Evolutionary conservation across 805 yeast species (phyloP), one percentile per base, ranked within the genome.

Genomic region (Metschnikowia cubensis): DNA sequence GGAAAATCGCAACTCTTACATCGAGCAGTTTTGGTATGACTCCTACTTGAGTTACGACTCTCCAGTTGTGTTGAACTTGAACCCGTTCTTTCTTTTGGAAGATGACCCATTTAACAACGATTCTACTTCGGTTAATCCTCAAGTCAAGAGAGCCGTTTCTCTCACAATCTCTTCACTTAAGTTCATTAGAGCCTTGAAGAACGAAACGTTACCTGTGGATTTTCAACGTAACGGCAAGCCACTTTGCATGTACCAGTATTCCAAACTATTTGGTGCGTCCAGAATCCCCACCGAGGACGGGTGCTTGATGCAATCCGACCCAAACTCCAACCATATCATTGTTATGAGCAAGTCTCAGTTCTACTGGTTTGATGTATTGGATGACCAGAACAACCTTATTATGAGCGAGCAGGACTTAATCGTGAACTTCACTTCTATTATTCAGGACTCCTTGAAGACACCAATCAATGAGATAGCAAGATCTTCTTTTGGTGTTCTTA

Each of bases 1-100:
- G 5, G 75, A 79, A 45, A 70, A 83, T 14, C 72, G 89, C 54
- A 82, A 87, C 45, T 85, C 95, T 2, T 90, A 87, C 65, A 90
- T 90, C 55, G 97, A 90, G 68, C 96, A 90, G 66, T 90, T 90
- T 66, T 90, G 97, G 97, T 90, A 81, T 67, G 97, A 90, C 64
- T 82, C 96, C 1, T 90, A 90, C 66, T 74, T 90, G 57, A 84
- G 84, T 65, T 88, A 87, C 65, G 97, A 90, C 66, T 84, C 88
- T 10, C 90, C 94, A 0, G 96, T 90, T 36, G 97, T 90, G n/a
- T 75, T 90, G 54, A 90, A 90, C 67, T 78, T 90, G 59, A 90
- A 90, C 61, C 97, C 97, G 0, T 90, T 88, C 63, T 89, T 90
- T 66, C 79, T 89, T 59, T 76, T 90, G 53, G 96, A 90, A 65